Evolutionary conservation across 2,329 filamentous ascomycete genomes (phyloP), one percentile per base, ranked within the genome.

Genomic region (Teratosphaeria nubilosa): DNA sequence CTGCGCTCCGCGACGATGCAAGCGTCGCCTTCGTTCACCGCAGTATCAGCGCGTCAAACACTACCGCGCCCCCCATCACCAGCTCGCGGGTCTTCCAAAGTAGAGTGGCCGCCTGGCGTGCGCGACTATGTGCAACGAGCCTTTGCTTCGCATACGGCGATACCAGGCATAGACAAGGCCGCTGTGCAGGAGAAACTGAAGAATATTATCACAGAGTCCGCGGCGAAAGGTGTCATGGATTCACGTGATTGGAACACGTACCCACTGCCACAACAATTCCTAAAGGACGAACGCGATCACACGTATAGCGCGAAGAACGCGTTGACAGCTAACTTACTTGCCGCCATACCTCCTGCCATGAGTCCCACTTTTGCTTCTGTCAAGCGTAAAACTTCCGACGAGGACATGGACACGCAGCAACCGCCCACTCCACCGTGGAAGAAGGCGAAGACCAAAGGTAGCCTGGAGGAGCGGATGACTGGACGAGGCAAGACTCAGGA

Each of bases 151-250:
- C 82, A 85, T 59, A 88, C 91, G 32, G 65, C 67, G 41, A 72
- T 78, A 48, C 61, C 70, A 14, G 75, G 72, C 58, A 76, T 80
- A 58, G 69, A 69, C n/a, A 65, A 65, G 55, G 68, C 80, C 56
- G 90, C 95, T 58, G 87, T 96, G 80, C 88, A 96, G 73, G 78
- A 79, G 60, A 95, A 91, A 70, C 78, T 99, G 63, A 96, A 92
- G 74, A 78, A 86, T 60, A 87, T 91, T 65, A 96, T 99, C 71
- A 89, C 87, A 61, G 80, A 85, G 57, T 90, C 90, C 14, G 91
- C 90, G 64, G 87, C 92, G 66, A 82, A 77, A 65, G 82, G 86
- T 64, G 81, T 82, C 57, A 82, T 96, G 69, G 80, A 87, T 69
- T 80, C 80, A 27, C 84, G 89, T 71, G 83, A 96, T 76, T 99